Evolutionary conservation across 257 asterid species (phyloP).

Genomic region (Plantago elongata): DNA sequence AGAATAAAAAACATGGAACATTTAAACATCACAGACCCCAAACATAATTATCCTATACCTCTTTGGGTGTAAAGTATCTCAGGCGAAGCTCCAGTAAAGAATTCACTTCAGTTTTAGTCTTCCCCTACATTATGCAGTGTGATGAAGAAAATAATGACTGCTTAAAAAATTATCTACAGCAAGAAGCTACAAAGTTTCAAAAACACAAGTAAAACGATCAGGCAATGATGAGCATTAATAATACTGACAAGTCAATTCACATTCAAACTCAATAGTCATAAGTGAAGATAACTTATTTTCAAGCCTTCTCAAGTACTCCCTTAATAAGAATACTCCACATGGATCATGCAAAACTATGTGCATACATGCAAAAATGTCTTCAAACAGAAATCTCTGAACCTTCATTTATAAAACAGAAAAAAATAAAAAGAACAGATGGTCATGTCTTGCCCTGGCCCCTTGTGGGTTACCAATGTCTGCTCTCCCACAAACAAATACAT

Average conservation of each 20-base stretch:
- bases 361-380: conserved; percentile 1
- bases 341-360: not conserved
- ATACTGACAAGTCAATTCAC: conserved; percentile 4
- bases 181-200: not conserved
- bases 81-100: conserved; percentile 56
- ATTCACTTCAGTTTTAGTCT: conserved; percentile 26
- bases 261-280: conserved; percentile 7
- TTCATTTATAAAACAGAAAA: not conserved
- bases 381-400: not conserved
- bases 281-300: not conserved
- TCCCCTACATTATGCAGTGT: conserved; percentile 43
- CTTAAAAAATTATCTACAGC: conserved; percentile 1
- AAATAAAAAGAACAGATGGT: not conserved
- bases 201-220: not conserved
- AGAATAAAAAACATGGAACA: not conserved
- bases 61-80: conserved; percentile 92
- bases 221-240: conserved; percentile 8
- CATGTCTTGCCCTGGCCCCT: not conserved
- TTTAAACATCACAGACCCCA: conserved; percentile 5
- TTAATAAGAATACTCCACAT: too few relatives aligned
- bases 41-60: conserved; percentile 44
- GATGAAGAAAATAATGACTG: conserved; percentile 7
- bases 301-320: not conserved
- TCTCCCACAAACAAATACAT: too few relatives aligned
- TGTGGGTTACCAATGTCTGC: not conserved